These are phyloP conservation scores for Ceratocystis variospora DNA, from an alignment of 2,329 filamentous ascomycete genomes.

Conservation along the genomic window DNA sequence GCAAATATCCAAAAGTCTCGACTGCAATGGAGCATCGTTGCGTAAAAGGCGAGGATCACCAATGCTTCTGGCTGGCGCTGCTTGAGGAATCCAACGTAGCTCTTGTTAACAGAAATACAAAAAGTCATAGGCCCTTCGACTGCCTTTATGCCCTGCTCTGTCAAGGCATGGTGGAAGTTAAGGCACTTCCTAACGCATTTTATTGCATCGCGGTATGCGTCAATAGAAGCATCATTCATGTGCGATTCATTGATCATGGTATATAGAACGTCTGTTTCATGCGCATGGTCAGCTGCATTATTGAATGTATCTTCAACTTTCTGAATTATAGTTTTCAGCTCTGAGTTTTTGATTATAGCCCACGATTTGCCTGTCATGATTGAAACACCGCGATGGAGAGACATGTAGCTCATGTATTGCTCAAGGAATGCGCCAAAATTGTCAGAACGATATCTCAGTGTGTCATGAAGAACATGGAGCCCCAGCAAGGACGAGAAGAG, in stretches of 20 bases:
- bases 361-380: not conserved
- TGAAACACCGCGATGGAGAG: not conserved
- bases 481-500: not conserved
- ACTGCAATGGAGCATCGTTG: conserved; percentile 29
- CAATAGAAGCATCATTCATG: not conserved
- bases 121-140: not conserved
- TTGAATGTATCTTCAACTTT: not conserved
- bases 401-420: not conserved
- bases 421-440: not conserved
- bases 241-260: not conserved
- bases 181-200: not conserved
- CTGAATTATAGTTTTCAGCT: not conserved
- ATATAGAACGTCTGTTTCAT: not conserved
- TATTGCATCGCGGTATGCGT: not conserved
- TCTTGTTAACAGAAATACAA: conserved; percentile 3
- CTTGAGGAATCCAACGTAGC: conserved; percentile 28
- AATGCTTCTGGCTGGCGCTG: conserved; percentile 29
- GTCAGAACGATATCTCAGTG: not conserved
- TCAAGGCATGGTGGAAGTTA: not conserved
- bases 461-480: not conserved
- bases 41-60: conserved; percentile 31
- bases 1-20: conserved; percentile 27
- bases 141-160: not conserved
- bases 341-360: not conserved
- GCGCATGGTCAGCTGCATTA: not conserved